Evolutionary conservation across 73 alveolate genomes (phyloP).

Genomic region (Paramecium primaurelia): DNA sequence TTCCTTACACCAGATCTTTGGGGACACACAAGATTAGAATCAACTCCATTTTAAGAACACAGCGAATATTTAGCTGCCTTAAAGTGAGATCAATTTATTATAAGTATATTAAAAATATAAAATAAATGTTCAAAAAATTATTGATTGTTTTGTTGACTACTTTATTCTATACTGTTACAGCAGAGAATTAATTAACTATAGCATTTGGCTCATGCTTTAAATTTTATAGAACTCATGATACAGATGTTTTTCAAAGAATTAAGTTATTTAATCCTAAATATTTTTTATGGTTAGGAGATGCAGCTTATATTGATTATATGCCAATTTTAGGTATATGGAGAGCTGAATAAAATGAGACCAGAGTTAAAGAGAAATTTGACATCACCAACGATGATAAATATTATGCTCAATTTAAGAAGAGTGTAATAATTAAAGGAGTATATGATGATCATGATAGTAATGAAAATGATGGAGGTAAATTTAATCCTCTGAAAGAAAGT

Average conservation of each 20-base stretch:
- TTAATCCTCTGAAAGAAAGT: slow-evolving; percentile 54
- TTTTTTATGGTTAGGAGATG: slow-evolving; percentile 61
- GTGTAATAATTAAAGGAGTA: slow-evolving; percentile 64
- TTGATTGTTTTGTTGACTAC: neutral
- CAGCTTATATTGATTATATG: slow-evolving; percentile 55
- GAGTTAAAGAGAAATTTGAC: slow-evolving; percentile 11
- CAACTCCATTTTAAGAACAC: slow-evolving; percentile 86
- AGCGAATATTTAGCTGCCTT: slow-evolving; percentile 70
- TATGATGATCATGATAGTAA: slow-evolving; percentile 87
- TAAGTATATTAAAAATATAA: slow-evolving; percentile 15
- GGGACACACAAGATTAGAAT: slow-evolving; percentile 79
- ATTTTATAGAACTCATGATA: slow-evolving; percentile 5
- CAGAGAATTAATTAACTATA: neutral
- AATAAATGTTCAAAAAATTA: neutral
- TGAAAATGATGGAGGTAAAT: slow-evolving; percentile 67
- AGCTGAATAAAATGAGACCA: slow-evolving; percentile 11
- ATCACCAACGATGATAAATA: neutral
- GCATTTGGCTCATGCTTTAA: slow-evolving; percentile 59
- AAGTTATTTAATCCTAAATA: neutral
- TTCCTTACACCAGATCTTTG: slow-evolving; percentile 99
- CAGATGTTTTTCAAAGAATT: slow-evolving; percentile 48
- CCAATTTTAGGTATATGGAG: slow-evolving; percentile 39
- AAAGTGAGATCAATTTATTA: slow-evolving; percentile 43
- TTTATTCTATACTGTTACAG: neutral
- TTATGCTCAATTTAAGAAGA: slow-evolving; percentile 40